Conservation (phyloP, 208 protist genomes). For the Acanthamoeba castellanii region DNA sequence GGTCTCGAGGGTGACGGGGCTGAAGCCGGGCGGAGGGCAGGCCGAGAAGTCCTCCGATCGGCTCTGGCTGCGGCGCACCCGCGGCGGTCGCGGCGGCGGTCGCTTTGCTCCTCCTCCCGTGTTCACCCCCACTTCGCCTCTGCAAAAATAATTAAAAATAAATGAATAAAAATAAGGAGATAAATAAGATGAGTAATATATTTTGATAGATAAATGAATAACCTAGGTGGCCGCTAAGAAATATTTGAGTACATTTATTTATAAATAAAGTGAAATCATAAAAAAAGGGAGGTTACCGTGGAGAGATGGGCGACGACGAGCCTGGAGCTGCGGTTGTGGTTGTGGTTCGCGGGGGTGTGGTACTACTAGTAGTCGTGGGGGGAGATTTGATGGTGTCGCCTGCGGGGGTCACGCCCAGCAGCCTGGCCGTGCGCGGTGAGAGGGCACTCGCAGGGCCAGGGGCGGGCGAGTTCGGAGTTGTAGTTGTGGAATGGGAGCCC, state of each 20-base stretch:
- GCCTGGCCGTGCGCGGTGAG: not conserved
- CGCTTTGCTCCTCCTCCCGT: not conserved
- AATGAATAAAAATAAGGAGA: not conserved
- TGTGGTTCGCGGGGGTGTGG: not conserved
- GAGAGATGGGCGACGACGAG: not conserved
- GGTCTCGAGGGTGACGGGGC: not conserved
- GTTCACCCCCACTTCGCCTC: not conserved
- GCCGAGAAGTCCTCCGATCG: constrained; percentile 3
- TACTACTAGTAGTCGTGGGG: not conserved
- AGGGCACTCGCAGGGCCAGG: not conserved
- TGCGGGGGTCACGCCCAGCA: not conserved
- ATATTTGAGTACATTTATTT: too few species aligned
- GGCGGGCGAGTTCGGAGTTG: not conserved
- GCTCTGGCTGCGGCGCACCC: not conserved
- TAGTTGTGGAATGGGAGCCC: not conserved
- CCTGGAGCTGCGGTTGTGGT: not conserved
- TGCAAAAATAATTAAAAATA: not conserved
- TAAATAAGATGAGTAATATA: not conserved
- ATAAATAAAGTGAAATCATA: not conserved
- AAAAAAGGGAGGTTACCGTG: not conserved
- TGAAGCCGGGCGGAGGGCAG: not conserved
- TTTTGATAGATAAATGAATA: too few species aligned
- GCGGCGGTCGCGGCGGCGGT: constrained; percentile 11
- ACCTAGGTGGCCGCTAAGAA: too few species aligned
- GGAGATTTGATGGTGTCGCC: not conserved